Conservation (phyloP, 331 rosid genomes). For the Ulmus americana region DNA sequence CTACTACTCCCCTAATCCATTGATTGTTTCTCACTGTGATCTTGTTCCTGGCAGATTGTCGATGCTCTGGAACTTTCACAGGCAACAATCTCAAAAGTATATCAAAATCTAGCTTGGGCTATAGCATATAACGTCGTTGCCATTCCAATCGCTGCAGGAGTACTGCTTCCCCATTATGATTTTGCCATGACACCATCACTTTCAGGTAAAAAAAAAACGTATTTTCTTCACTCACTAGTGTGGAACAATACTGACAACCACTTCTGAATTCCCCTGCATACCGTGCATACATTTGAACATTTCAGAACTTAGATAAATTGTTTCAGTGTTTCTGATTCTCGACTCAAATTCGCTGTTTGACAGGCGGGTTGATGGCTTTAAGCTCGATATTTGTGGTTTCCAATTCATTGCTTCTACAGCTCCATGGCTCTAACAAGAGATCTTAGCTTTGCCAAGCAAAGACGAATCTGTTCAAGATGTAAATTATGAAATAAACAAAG, state of each 20-base stretch:
- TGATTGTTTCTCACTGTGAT: constrained; percentile 4
- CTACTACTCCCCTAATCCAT: not conserved
- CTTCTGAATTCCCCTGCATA: constrained; percentile 7
- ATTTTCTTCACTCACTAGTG: not conserved
- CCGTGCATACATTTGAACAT: not conserved
- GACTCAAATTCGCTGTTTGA: constrained; percentile 22
- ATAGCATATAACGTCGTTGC: constrained; percentile 74
- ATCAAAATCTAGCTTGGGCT: constrained; percentile 94
- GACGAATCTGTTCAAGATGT: not conserved
- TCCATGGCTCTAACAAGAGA: constrained; percentile 40
- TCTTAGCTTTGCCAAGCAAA: not conserved
- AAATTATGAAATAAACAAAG: no score
- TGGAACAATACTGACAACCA: not conserved
- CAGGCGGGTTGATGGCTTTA: constrained; percentile 96
- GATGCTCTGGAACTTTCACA: constrained; percentile 87
- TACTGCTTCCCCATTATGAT: constrained; percentile 76
- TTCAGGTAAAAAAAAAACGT: constrained; percentile 55
- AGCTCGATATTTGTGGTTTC: constrained; percentile 89
- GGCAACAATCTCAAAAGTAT: constrained; percentile 86
- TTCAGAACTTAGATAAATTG: not conserved
- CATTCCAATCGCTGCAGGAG: constrained; percentile 86
- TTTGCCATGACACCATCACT: constrained; percentile 98
- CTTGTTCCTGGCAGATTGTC: constrained; percentile 52
- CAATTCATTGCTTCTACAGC: constrained; percentile 82
- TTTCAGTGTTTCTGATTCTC: constrained; percentile 1